Conservation (phyloP, 1,284 basidiomycete genomes). For the Ceratobasidium sp. region DNA sequence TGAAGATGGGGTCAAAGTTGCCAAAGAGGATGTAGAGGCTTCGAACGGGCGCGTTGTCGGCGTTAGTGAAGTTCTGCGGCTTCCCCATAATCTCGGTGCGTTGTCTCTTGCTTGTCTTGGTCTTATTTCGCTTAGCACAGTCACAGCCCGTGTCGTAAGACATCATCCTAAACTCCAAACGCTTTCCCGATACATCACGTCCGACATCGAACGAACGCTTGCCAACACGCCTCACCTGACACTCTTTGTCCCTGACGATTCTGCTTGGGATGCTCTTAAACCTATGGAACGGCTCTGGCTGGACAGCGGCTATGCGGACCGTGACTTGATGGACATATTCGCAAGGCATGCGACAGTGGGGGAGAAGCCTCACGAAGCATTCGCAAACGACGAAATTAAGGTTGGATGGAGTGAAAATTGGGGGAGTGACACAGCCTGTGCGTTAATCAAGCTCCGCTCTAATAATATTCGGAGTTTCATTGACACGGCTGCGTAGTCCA, state of each 20-base stretch:
- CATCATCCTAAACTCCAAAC: slow-evolving; percentile 70
- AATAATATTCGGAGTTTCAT: background rate
- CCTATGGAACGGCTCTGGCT: slow-evolving; percentile 81
- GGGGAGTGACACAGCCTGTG: slow-evolving; percentile 38
- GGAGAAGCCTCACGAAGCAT: slow-evolving; percentile 58
- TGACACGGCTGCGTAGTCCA: slow-evolving; percentile 5
- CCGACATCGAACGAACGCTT: slow-evolving; percentile 62
- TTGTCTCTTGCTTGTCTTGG: slow-evolving; percentile 26
- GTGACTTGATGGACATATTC: slow-evolving; percentile 79
- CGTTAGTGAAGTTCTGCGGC: slow-evolving; percentile 76
- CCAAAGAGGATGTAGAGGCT: slow-evolving; percentile 64
- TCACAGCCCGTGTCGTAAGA: slow-evolving; percentile 63
- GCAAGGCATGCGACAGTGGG: slow-evolving; percentile 72
- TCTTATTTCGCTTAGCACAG: slow-evolving; percentile 4
- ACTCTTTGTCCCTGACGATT: slow-evolving; percentile 86
- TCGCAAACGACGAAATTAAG: slow-evolving; percentile 27
- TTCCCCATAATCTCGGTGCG: slow-evolving; percentile 79
- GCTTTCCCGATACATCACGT: slow-evolving; percentile 69
- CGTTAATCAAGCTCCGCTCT: slow-evolving; percentile 2
- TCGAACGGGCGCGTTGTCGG: slow-evolving; percentile 82
- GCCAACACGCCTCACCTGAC: slow-evolving; percentile 78
- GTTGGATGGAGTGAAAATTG: slow-evolving; percentile 44
- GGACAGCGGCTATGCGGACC: slow-evolving; percentile 81
- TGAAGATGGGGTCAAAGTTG: slow-evolving; percentile 66
- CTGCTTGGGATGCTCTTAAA: slow-evolving; percentile 74